A percentile compares a stretch with the other conserved stretches of the same genome.
These are phyloP conservation scores for Corymbia calophylla DNA, from an alignment of 441 rosid genomes.

Conservation along the genomic window DNA sequence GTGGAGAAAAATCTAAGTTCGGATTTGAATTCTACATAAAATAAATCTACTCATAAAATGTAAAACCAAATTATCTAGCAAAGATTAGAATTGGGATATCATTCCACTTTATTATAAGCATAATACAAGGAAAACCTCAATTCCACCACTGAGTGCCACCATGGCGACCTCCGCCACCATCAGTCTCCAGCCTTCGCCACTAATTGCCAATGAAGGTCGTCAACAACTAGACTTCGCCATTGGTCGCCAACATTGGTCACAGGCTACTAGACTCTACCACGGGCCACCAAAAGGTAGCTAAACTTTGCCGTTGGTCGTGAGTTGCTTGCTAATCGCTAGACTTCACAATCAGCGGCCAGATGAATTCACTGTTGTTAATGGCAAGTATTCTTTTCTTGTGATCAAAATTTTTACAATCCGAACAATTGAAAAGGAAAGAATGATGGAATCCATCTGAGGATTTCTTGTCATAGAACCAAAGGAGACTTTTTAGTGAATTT, in stretches of 20 bases:
- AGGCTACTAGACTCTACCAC: background rate
- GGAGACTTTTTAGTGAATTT: background rate
- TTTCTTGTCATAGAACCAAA: background rate
- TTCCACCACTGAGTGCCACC: too few species aligned
- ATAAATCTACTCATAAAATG: background rate
- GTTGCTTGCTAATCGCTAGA: background rate
- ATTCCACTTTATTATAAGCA: too few species aligned
- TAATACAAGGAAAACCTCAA: too few species aligned
- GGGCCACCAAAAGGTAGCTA: background rate
- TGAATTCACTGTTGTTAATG: too few species aligned
- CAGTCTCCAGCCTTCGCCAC: too few species aligned
- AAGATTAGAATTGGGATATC: background rate
- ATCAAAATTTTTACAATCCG: background rate
- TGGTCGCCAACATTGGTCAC: too few species aligned
- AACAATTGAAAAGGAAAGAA: background rate
- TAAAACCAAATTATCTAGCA: background rate
- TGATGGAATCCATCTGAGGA: background rate
- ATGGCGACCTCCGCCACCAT: too few species aligned
- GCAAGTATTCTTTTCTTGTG: background rate
- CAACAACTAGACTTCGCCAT: too few species aligned
- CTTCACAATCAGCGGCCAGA: background rate
- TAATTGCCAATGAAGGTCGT: too few species aligned
- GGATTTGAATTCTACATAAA: background rate
- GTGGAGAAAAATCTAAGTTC: background rate
- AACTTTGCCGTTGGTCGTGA: background rate